phyloP scores from a whole-genome alignment of 2,329 filamentous ascomycete species.

The Aspergillus sergii region DNA sequence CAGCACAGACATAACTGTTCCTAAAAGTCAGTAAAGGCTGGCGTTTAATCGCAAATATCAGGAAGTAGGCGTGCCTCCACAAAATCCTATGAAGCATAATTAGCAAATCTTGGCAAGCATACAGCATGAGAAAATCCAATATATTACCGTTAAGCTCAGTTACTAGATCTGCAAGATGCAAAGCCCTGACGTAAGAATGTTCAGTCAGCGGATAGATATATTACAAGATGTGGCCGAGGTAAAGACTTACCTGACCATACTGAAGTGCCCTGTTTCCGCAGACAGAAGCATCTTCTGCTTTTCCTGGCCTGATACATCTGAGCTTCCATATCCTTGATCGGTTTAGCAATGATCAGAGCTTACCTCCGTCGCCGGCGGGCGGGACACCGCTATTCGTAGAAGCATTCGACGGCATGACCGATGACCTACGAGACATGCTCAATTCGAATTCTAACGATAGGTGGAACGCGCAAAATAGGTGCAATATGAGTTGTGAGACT shows the following conservation, averaged over 20 bases:
- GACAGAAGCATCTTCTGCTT: conserved; percentile 54
- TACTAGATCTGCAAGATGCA: conserved; percentile 54
- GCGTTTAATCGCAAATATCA: not conserved
- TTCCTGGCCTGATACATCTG: conserved; percentile 42
- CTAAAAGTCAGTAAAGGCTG: conserved; percentile 21
- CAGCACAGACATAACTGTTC: conserved; percentile 84
- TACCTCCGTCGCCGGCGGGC: conserved; percentile 37
- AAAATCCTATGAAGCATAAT: conserved; percentile 44
- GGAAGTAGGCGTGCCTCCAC: conserved; percentile 45
- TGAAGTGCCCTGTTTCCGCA: conserved; percentile 53
- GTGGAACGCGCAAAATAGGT: not conserved
- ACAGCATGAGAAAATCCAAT: not conserved
- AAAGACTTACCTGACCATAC: conserved; percentile 49
- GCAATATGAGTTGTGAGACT: not conserved
- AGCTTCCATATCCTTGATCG: conserved; percentile 14
- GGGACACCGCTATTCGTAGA: conserved; percentile 32
- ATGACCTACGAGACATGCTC: conserved; percentile 45
- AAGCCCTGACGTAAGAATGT: conserved; percentile 37
- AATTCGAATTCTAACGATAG: conserved; percentile 15
- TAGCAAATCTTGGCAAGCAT: conserved; percentile 12
- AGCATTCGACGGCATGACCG: conserved; percentile 36
- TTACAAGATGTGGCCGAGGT: conserved; percentile 3
- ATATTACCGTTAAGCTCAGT: conserved; percentile 52
- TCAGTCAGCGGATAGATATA: conserved; percentile 15
- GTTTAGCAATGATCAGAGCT: conserved; percentile 18